phyloP scores from a whole-genome alignment of 805 yeast genomes.

The Isabelozyma pseudorhagii region DNA sequence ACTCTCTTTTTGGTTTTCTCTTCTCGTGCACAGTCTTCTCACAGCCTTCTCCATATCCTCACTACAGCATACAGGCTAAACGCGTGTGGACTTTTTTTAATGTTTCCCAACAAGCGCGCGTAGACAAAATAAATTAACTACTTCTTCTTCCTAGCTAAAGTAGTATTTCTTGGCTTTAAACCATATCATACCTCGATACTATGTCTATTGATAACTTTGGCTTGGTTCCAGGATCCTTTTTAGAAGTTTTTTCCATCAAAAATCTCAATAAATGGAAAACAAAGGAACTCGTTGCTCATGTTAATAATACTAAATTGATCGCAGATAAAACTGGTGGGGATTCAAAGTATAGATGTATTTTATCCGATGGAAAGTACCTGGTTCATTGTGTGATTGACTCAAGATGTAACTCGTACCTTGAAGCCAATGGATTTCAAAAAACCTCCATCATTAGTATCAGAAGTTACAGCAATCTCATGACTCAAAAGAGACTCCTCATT shows the following conservation, averaged over 20 bases:
- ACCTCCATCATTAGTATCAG: slow-evolving; percentile 39
- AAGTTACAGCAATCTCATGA: slow-evolving; percentile 43
- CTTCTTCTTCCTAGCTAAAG: not conserved
- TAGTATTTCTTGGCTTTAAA: not conserved
- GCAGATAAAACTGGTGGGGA: slow-evolving; percentile 18
- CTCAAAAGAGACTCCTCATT: slow-evolving; percentile 47
- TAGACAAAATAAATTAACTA: not conserved
- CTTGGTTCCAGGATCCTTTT: slow-evolving; percentile 21
- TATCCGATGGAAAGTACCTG: slow-evolving; percentile 37
- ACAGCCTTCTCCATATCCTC: too few species aligned
- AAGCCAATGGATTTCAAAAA: slow-evolving; percentile 43
- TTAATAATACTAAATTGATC: slow-evolving; percentile 30
- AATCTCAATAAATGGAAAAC: slow-evolving; percentile 10
- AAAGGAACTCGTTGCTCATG: slow-evolving; percentile 22
- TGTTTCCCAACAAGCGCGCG: not conserved
- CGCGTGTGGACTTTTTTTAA: too few species aligned
- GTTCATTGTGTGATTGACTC: slow-evolving; percentile 39
- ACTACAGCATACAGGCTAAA: too few species aligned
- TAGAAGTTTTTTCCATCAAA: slow-evolving; percentile 18
- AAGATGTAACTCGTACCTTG: slow-evolving; percentile 40
- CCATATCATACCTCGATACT: not conserved
- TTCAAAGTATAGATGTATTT: slow-evolving; percentile 31
- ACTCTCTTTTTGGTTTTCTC: too few species aligned
- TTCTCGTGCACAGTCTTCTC: too few species aligned
- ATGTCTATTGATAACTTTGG: slow-evolving; percentile 11